Conservation (phyloP, 371 early-diverging fungal genomes). For the Mucor ambiguus region DNA sequence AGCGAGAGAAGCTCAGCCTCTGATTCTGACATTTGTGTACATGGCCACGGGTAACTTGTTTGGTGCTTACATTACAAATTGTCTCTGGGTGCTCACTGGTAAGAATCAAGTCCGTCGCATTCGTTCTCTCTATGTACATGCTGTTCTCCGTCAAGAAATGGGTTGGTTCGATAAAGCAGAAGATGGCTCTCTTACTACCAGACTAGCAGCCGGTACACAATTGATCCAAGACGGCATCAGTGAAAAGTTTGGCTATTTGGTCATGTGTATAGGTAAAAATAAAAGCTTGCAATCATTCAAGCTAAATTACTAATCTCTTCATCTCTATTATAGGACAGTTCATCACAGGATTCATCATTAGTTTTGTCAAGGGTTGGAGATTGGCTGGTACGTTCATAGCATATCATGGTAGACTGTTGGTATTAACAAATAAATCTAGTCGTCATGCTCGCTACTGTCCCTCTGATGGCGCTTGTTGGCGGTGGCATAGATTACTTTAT, state of each 20-base stretch:
- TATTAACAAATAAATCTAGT: conserved; percentile 7
- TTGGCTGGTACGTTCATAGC: conserved; percentile 44
- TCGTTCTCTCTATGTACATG: conserved; percentile 60
- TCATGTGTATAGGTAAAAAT: conserved; percentile 49
- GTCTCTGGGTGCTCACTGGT: conserved; percentile 47
- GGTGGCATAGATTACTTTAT: conserved; percentile 72
- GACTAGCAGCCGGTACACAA: conserved; percentile 82
- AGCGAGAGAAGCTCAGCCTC: conserved; percentile 15
- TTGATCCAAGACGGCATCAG: conserved; percentile 86
- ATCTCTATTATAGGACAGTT: conserved; percentile 55
- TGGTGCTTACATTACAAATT: conserved; percentile 39
- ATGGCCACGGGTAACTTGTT: conserved; percentile 45
- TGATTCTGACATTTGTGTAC: conserved; percentile 48
- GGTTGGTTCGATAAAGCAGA: conserved; percentile 87
- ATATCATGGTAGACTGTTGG: background rate
- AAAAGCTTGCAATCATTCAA: background rate
- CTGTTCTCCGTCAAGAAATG: conserved; percentile 89
- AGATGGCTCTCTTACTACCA: conserved; percentile 72
- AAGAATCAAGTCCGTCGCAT: conserved; percentile 47
- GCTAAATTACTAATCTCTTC: background rate
- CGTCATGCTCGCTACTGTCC: conserved; percentile 76
- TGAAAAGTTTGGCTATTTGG: conserved; percentile 79
- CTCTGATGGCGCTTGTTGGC: conserved; percentile 55
- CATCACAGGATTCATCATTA: conserved; percentile 83
- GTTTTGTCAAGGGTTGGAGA: conserved; percentile 85